A percentile compares a stretch with the other conserved stretches of the same genome.
phyloP scores from a whole-genome alignment of 345 rosid species.

The Toxicodendron radicans region DNA sequence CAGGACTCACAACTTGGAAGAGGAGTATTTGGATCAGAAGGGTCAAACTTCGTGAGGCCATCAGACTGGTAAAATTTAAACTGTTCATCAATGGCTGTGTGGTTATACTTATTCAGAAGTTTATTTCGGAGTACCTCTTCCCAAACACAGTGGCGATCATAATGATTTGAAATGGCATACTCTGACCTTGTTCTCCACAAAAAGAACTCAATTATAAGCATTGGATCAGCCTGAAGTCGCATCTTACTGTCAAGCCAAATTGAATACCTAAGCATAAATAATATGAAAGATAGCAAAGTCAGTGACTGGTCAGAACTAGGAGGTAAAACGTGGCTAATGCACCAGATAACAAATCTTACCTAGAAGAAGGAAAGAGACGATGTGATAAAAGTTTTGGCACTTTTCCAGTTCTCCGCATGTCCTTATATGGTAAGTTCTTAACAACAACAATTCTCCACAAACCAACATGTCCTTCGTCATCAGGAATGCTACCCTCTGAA shows the following conservation, averaged over 20 bases:
- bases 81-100: conserved; percentile 75
- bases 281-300: conserved; percentile 13
- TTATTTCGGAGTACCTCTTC: conserved; percentile 91
- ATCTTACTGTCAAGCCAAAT: conserved; percentile 96
- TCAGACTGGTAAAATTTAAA: conserved; percentile 65
- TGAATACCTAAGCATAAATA: conserved; percentile 61
- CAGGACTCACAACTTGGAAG: conserved; percentile 79
- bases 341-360: conserved; percentile 50
- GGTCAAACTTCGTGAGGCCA: conserved; percentile 76
- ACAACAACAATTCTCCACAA: conserved; percentile 83
- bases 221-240: conserved; percentile 81
- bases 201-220: conserved; percentile 76
- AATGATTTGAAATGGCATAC: conserved; percentile 95
- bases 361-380: conserved; percentile 90
- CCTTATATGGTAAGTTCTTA: conserved; percentile 69
- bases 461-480: conserved; percentile 73
- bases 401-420: conserved; percentile 87
- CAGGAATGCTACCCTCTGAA: conserved; percentile 74
- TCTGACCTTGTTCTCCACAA: conserved; percentile 82
- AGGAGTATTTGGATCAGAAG: conserved; percentile 53
- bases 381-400: conserved; percentile 92
- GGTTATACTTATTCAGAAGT: conserved; percentile 73
- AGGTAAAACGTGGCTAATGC: conserved; percentile 16
- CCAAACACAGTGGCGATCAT: conserved; percentile 94
- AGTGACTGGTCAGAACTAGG: conserved; percentile 7